Evolutionary conservation across 345 rosid species (phyloP).

Genomic region (Eucalyptus tenuipes): DNA sequence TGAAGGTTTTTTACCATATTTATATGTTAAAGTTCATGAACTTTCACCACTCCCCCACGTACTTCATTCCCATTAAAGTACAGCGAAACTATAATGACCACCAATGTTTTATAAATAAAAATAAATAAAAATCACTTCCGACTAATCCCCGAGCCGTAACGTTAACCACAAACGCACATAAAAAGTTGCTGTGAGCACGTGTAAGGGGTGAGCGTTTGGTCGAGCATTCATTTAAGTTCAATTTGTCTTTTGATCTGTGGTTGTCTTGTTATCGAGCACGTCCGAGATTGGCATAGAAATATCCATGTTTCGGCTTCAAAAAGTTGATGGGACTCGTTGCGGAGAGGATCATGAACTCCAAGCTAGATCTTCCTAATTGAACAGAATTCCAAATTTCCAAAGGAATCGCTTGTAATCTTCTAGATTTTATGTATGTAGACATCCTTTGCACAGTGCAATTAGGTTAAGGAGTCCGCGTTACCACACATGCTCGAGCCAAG

Average conservation of each 20-base stretch:
- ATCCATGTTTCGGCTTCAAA: not conserved
- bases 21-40: not conserved
- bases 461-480: not conserved
- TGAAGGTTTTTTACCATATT: not conserved
- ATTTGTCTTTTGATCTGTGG: not conserved
- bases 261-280: not conserved
- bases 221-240: not conserved
- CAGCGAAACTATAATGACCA: not conserved
- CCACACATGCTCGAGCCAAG: not conserved
- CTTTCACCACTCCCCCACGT: not conserved
- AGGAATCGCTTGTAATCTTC: too few species aligned
- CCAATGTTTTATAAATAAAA: not conserved
- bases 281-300: not conserved
- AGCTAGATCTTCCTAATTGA: not conserved
- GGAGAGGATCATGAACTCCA: not conserved
- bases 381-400: not conserved
- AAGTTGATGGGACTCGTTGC: not conserved
- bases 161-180: not conserved
- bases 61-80: not conserved
- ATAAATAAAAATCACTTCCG: not conserved
- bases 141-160: not conserved
- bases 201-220: not conserved
- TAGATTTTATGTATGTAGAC: too few species aligned
- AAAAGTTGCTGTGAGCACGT: not conserved
- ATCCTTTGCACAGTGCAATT: not conserved